Evolutionary conservation across 176 grass and related monocot genomes (phyloP).

Genomic region (Lolium rigidum): DNA sequence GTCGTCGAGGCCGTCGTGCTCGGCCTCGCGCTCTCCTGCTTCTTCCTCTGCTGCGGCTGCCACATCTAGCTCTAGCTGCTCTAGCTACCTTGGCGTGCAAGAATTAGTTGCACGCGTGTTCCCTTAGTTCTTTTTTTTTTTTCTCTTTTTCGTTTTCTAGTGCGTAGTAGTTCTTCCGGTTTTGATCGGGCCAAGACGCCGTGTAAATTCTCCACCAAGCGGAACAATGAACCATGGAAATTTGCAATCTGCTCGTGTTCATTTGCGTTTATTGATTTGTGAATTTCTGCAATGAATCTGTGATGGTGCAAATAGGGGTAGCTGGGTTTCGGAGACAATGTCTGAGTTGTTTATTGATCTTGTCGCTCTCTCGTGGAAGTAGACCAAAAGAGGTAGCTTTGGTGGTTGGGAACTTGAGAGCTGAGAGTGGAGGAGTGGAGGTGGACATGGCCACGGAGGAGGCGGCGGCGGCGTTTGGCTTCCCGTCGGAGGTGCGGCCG

Average conservation of each 20-base stretch:
- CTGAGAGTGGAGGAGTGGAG: constrained; percentile 3
- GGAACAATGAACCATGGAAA: background rate
- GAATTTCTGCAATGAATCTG: background rate
- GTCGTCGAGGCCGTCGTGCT: constrained; percentile 88
- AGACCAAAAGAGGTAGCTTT: background rate
- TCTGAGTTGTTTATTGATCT: background rate
- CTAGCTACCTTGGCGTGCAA: background rate
- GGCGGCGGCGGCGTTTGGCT: constrained; percentile 43
- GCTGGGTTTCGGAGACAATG: background rate
- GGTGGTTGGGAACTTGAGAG: constrained; percentile 26
- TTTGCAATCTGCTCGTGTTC: background rate
- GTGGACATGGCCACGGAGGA: constrained; percentile 35
- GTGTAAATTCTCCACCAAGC: constrained; percentile 30
- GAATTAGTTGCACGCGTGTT: background rate
- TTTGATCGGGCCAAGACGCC: background rate
- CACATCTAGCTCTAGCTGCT: constrained; percentile 37
- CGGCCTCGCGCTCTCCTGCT: constrained; percentile 77
- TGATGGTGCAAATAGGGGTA: background rate
- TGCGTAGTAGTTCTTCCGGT: background rate
- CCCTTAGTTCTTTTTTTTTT: background rate
- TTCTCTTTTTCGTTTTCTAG: too few species aligned
- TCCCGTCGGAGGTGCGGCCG: constrained; percentile 51
- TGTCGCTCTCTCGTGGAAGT: constrained; percentile 19
- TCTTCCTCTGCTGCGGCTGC: constrained; percentile 94
- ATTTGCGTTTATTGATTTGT: background rate